phyloP scores from a whole-genome alignment of 1,139 yeast genomes.

The Kluyveromyces sp. region DNA sequence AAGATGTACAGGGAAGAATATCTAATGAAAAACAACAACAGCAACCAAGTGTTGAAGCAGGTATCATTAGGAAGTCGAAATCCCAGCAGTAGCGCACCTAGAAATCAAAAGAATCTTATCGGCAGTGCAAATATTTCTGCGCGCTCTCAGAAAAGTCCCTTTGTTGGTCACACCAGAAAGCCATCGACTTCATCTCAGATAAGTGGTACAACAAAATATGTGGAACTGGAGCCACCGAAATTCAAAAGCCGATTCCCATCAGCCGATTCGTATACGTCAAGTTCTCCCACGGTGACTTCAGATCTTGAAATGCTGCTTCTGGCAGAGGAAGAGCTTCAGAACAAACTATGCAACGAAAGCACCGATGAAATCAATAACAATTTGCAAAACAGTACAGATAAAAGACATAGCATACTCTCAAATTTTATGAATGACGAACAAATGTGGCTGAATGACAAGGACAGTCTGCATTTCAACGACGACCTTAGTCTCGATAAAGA shows the following conservation, averaged over 20 bases:
- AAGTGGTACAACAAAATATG: constrained; percentile 2
- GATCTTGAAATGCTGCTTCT: not conserved
- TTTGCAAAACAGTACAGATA: not conserved
- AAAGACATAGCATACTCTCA: constrained; percentile 6
- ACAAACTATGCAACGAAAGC: not conserved
- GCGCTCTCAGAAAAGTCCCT: not conserved
- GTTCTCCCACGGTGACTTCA: constrained; percentile 3
- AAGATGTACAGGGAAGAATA: constrained; percentile 7
- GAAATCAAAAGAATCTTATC: not conserved
- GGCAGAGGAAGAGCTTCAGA: not conserved
- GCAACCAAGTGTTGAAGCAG: constrained; percentile 3
- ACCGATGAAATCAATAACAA: not conserved
- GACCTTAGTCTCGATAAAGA: constrained; percentile 15
- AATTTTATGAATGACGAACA: constrained; percentile 8
- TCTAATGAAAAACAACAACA: constrained; percentile 6
- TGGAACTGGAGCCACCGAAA: constrained; percentile 2
- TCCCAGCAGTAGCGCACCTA: not conserved
- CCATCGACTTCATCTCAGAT: constrained; percentile 2
- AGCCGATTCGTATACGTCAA: constrained; percentile 5
- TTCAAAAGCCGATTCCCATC: constrained; percentile 1
- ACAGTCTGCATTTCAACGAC: constrained; percentile 1
- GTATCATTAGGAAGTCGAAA: not conserved
- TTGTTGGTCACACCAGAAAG: not conserved
- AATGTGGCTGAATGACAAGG: constrained; percentile 6
- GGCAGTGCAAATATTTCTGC: not conserved